Conservation (phyloP, 306 rosid genomes). For the Gleditsia sinensis region DNA sequence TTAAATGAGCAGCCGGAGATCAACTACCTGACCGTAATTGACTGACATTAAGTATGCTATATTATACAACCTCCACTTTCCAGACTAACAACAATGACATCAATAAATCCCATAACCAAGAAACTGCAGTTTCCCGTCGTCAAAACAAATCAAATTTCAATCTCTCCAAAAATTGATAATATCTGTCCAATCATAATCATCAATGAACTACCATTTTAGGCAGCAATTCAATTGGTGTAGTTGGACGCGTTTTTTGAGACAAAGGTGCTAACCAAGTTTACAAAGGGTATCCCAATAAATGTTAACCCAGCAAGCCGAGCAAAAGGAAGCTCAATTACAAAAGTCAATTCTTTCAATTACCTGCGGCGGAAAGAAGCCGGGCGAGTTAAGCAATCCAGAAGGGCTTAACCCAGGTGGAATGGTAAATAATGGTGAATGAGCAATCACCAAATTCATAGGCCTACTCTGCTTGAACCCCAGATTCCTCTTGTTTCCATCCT, state of each 20-base stretch:
- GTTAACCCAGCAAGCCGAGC: not conserved
- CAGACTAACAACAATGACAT: constrained; percentile 3
- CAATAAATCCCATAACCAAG: not conserved
- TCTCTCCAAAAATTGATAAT: not conserved
- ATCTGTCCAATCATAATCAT: not conserved
- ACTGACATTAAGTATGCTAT: not conserved
- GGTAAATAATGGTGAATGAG: constrained; percentile 77
- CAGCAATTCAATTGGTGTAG: not conserved
- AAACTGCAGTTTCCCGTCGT: not conserved
- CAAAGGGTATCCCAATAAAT: not conserved
- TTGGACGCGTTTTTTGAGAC: too few relatives aligned
- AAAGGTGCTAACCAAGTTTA: not conserved
- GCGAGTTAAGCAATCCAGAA: constrained; percentile 89
- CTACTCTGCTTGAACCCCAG: constrained; percentile 82
- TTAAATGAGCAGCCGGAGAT: not conserved
- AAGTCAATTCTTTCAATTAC: constrained; percentile 42
- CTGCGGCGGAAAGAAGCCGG: constrained; percentile 88
- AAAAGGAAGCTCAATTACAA: not conserved
- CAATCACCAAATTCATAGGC: constrained; percentile 78
- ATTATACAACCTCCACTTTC: not conserved
- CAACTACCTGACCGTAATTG: not conserved
- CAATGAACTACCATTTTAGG: not conserved
- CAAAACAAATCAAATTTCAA: not conserved
- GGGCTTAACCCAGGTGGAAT: constrained; percentile 91
- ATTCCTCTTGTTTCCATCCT: constrained; percentile 44